Evolutionary conservation across 1,284 basidiomycete genomes (phyloP).

Genomic region (Golubevia sp.): DNA sequence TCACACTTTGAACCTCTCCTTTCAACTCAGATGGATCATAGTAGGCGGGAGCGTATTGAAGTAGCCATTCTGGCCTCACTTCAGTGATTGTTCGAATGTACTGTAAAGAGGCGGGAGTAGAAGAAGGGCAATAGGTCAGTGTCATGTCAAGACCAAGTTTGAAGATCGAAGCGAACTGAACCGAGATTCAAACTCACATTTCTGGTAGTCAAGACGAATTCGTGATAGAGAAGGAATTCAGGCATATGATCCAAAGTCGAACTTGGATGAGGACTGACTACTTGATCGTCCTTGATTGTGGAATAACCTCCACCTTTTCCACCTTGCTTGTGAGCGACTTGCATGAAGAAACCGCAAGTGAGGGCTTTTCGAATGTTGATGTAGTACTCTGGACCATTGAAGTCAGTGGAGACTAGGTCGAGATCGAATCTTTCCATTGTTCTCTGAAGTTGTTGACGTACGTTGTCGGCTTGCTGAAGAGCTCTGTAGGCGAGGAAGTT

Average conservation of each 20-base stretch:
- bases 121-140: background rate
- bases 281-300: constrained; percentile 59
- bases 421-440: constrained; percentile 82
- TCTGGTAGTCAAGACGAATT: constrained; percentile 58
- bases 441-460: constrained; percentile 86
- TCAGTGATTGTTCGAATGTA: constrained; percentile 57
- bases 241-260: constrained; percentile 53
- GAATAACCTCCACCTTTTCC: constrained; percentile 42
- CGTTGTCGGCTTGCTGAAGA: constrained; percentile 89
- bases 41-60: constrained; percentile 54
- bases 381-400: constrained; percentile 79
- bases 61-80: constrained; percentile 56
- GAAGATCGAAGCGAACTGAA: background rate
- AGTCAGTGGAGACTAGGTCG: constrained; percentile 74
- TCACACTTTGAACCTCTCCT: constrained; percentile 3
- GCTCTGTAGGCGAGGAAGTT: constrained; percentile 86
- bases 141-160: background rate
- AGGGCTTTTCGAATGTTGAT: constrained; percentile 81
- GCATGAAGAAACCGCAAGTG: constrained; percentile 97
- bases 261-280: constrained; percentile 54
- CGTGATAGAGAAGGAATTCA: constrained; percentile 59
- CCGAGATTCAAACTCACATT: constrained; percentile 26
- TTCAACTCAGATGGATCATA: constrained; percentile 21
- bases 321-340: constrained; percentile 91
- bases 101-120: constrained; percentile 2